Percentiles rank a stretch among this genome's conserved stretches.
These are phyloP conservation scores for Phytophthora palmivora DNA, from an alignment of 352 stramenopile genomes.

Conservation along the genomic window DNA sequence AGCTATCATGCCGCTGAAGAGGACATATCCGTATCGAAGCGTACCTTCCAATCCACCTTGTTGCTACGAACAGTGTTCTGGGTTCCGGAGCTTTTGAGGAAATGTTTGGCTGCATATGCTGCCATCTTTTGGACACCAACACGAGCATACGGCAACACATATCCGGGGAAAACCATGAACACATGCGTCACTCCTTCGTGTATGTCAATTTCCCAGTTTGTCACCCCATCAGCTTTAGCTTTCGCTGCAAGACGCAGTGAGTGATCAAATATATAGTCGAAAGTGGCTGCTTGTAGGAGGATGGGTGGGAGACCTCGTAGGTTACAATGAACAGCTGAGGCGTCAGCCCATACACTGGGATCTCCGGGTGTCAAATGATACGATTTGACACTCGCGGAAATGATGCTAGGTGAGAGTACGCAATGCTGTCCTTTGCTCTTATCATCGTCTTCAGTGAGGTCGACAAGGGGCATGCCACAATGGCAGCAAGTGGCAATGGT, in stretches of 20 bases:
- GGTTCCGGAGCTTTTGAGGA: neutral
- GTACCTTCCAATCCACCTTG: too few species aligned
- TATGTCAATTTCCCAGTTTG: conserved; percentile 33
- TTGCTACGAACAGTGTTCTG: too few species aligned
- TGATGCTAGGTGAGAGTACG: conserved; percentile 10
- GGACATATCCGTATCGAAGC: too few species aligned
- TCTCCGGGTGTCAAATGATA: conserved; percentile 11
- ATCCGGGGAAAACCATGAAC: too few species aligned
- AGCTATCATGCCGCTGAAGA: too few species aligned
- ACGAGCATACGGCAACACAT: conserved; percentile 25
- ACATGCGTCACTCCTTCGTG: conserved; percentile 29
- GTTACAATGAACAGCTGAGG: conserved; percentile 34
- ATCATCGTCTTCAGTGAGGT: conserved; percentile 10
- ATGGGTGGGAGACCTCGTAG: too few species aligned
- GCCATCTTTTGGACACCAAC: conserved; percentile 27
- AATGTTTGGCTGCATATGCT: conserved; percentile 21
- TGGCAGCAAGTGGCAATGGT: conserved; percentile 18
- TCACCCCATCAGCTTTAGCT: conserved; percentile 31
- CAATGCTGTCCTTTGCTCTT: neutral
- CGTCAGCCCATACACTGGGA: conserved; percentile 18
- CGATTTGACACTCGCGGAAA: conserved; percentile 1
- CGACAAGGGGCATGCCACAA: conserved; percentile 16
- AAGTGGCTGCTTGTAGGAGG: conserved; percentile 29
- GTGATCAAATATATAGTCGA: conserved; percentile 26
- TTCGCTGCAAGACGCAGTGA: conserved; percentile 26